Base-by-base conservation (phyloP, 2,329 filamentous ascomycete genomes). In the Aspergillus sp. region DNA sequence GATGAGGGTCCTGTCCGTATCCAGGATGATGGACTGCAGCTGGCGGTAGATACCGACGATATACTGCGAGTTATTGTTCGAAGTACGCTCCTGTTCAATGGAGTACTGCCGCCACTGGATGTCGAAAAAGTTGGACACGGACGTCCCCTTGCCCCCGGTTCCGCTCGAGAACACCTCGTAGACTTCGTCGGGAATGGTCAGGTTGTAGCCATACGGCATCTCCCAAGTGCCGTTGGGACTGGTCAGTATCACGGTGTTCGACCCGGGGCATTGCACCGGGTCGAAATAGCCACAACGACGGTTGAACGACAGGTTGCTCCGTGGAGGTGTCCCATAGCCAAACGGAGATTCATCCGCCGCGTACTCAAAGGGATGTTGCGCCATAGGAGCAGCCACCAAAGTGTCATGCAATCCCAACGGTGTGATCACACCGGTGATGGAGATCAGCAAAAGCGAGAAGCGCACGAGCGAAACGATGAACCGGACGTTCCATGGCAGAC, bases 1-100 rank as follows among this genome's bases (percentile, higher is more conserved):
- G 0, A 79, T 61, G 2, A 69, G 48, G 19, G 65, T 49, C 14
- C 70, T 57, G 1, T 50, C 58, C 7, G 75, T 60, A 2, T 69
- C 67, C 2, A 76, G 58, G 4, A 73, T 57, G 9, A 75, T 54
- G 4, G 58, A 68, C 7, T 64, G 56, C 42, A 69, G 56, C 31
- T 63, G 66, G 23, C 58, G 66, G 47, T 64, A 72, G 11, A 17
- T 13, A 11, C 34, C 34, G n/a, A 38, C 34, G 14, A 38, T 1
- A 17, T 38, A 38, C 11, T 38, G 34, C 14, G 34, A 38, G 14
- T 9, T 9, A 17, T 38, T 38, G 34, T 38, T 38, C 14, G 16
- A n/a, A 2, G 14, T 38, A 38, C 1, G 4, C 34, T n/a, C 34
- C 16, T 38, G 34, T 38, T 38, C 14, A n/a, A 38, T 38, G 34